Percentiles rank a stretch among this genome's conserved stretches.
phyloP scores from a whole-genome alignment of 768 basidiomycete genomes.

The Trametes elegans region DNA sequence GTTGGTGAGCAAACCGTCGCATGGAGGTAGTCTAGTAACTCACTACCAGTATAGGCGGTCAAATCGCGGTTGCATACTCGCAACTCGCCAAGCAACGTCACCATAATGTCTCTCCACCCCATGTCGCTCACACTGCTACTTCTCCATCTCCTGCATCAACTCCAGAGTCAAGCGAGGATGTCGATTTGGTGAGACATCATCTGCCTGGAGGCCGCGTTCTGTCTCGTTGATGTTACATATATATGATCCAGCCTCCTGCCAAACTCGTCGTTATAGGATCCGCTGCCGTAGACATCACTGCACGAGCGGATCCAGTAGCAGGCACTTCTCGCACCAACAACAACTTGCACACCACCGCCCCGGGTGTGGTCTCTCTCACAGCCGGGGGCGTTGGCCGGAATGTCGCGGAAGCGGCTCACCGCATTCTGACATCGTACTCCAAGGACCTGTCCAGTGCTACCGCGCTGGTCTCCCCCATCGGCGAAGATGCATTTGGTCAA shows the following conservation, averaged over 20 bases:
- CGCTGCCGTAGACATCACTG: slow-evolving; percentile 87
- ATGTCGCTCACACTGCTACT: not conserved
- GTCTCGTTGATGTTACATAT: not conserved
- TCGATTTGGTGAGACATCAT: not conserved
- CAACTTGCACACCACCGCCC: slow-evolving; percentile 68
- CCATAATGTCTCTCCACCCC: not conserved
- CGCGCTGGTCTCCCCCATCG: slow-evolving; percentile 74
- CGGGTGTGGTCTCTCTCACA: slow-evolving; percentile 69
- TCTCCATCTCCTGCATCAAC: not conserved
- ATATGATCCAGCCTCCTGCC: slow-evolving; percentile 28
- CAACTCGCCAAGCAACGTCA: slow-evolving; percentile 35
- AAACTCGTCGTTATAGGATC: slow-evolving; percentile 77
- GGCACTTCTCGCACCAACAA: slow-evolving; percentile 30
- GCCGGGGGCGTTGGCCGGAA: slow-evolving; percentile 95
- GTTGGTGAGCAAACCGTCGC: slow-evolving; percentile 51
- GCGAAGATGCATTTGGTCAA: slow-evolving; percentile 73
- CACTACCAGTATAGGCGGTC: slow-evolving; percentile 49
- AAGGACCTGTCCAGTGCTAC: slow-evolving; percentile 32
- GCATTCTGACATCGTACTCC: slow-evolving; percentile 43
- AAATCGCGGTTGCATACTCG: slow-evolving; percentile 77
- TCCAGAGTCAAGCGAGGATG: not conserved
- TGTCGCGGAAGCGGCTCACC: slow-evolving; percentile 86
- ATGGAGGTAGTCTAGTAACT: not conserved
- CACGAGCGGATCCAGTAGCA: slow-evolving; percentile 39
- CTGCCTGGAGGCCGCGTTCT: too few relatives aligned